Evolutionary conservation across 257 asterid genomes (phyloP).

Genomic region (Linderniella brevidens): DNA sequence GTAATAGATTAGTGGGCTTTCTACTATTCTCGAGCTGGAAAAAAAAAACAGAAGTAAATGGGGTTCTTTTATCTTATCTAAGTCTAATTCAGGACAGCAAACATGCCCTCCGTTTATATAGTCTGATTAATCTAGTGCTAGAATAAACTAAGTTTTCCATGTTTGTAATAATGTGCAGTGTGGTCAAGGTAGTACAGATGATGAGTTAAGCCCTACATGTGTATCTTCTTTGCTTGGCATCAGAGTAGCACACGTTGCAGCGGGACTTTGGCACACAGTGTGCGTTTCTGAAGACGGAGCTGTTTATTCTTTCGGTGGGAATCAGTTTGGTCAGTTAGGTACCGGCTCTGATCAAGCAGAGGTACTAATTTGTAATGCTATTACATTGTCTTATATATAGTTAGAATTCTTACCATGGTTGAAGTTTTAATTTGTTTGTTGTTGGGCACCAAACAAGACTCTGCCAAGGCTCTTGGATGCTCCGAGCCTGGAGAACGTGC

Average conservation of each 20-base stretch:
- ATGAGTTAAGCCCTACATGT: constrained; percentile 76
- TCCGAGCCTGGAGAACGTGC: constrained; percentile 64
- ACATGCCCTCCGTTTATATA: too few relatives aligned
- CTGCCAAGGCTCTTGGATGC: constrained; percentile 83
- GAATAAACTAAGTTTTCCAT: not conserved
- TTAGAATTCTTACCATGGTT: too few relatives aligned
- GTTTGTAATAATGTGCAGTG: constrained; percentile 61
- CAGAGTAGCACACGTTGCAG: constrained; percentile 71
- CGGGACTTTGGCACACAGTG: constrained; percentile 96
- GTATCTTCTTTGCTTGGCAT: constrained; percentile 91
- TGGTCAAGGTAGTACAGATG: constrained; percentile 98
- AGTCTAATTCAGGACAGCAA: too few relatives aligned
- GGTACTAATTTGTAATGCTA: constrained; percentile 26
- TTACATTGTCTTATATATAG: too few relatives aligned
- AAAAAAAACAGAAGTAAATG: too few relatives aligned
- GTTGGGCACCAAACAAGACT: constrained; percentile 26
- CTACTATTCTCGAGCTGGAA: too few relatives aligned
- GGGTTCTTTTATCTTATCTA: too few relatives aligned
- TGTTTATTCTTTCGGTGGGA: constrained; percentile 90
- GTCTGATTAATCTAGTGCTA: constrained; percentile 1
- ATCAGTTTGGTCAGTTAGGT: constrained; percentile 98
- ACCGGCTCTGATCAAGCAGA: constrained; percentile 86
- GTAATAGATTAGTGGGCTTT: too few relatives aligned
- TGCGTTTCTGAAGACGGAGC: constrained; percentile 92
- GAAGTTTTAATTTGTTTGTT: not conserved